Evolutionary conservation across 176 grass and related monocot species (phyloP).

Genomic region (Neostapfia colusana): DNA sequence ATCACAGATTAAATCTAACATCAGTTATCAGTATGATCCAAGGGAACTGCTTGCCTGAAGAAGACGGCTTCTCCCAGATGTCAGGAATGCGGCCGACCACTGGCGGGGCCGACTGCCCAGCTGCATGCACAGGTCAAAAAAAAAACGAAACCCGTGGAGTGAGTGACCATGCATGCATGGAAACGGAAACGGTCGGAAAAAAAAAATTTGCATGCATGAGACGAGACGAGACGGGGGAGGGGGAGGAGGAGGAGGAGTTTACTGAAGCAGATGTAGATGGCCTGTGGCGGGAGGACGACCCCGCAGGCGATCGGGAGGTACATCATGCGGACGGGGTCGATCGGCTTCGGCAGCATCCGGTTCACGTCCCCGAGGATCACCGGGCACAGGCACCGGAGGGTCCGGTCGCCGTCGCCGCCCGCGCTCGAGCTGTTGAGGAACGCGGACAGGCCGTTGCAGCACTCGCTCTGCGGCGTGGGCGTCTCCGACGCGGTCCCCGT

Average conservation of each 20-base stretch:
- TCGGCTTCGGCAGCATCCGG: conserved; percentile 45
- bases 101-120: conserved; percentile 34
- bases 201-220: too few species aligned
- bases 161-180: too few species aligned
- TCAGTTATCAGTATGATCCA: too few species aligned
- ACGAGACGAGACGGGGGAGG: too few species aligned
- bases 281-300: conserved; percentile 45
- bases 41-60: conserved; percentile 35
- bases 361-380: conserved; percentile 56
- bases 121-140: background rate
- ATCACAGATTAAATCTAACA: too few species aligned
- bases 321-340: conserved; percentile 54
- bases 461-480: conserved; percentile 49
- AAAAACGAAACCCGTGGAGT: too few species aligned
- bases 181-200: too few species aligned
- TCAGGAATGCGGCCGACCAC: conserved; percentile 40
- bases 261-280: conserved; percentile 56
- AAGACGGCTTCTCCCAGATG: conserved; percentile 26
- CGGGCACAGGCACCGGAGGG: conserved; percentile 49
- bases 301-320: conserved; percentile 54
- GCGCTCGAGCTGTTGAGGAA: conserved; percentile 46
- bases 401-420: conserved; percentile 16
- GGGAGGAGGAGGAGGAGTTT: background rate
- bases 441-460: conserved; percentile 32
- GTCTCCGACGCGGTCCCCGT: conserved; percentile 42